phyloP scores from a whole-genome alignment of 768 basidiomycete genomes.

The Auricularia sp. region DNA sequence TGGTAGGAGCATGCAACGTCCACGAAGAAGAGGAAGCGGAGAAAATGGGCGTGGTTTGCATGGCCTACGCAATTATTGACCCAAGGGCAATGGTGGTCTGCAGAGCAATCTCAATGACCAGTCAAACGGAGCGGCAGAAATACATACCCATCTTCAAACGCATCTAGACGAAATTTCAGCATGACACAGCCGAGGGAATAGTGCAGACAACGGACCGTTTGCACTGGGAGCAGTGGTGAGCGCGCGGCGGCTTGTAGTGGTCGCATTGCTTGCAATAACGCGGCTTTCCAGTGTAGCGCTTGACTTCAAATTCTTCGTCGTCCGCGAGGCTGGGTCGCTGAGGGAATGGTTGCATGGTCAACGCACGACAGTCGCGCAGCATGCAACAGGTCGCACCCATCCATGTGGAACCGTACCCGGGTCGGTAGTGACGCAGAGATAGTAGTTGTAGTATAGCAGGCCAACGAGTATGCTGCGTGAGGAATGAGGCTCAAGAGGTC shows the following conservation, averaged over 20 bases:
- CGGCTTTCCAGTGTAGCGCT: constrained; percentile 73
- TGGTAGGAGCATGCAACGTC: constrained; percentile 87
- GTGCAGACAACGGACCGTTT: constrained; percentile 44
- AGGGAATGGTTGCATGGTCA: not conserved
- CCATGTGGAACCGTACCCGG: constrained; percentile 71
- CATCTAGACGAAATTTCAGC: constrained; percentile 36
- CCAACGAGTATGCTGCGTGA: constrained; percentile 54
- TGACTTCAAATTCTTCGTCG: constrained; percentile 76
- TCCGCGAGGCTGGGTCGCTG: constrained; percentile 67
- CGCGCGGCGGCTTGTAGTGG: constrained; percentile 74
- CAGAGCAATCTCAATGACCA: not conserved
- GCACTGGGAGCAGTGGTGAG: constrained; percentile 91
- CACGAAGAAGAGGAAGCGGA: constrained; percentile 89
- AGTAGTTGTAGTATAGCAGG: constrained; percentile 84
- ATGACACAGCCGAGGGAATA: not conserved
- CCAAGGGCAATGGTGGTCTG: constrained; percentile 91
- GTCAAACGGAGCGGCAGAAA: not conserved
- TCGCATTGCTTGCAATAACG: constrained; percentile 83
- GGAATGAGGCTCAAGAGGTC: not conserved
- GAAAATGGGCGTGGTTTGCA: constrained; percentile 78
- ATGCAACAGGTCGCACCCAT: constrained; percentile 48
- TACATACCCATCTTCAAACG: constrained; percentile 78
- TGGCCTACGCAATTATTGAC: constrained; percentile 92
- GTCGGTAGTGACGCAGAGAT: constrained; percentile 68
- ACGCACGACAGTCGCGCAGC: not conserved